These are phyloP conservation scores for Torulaspora globosa DNA, from an alignment of 1,139 yeast species.

Conservation along the genomic window DNA sequence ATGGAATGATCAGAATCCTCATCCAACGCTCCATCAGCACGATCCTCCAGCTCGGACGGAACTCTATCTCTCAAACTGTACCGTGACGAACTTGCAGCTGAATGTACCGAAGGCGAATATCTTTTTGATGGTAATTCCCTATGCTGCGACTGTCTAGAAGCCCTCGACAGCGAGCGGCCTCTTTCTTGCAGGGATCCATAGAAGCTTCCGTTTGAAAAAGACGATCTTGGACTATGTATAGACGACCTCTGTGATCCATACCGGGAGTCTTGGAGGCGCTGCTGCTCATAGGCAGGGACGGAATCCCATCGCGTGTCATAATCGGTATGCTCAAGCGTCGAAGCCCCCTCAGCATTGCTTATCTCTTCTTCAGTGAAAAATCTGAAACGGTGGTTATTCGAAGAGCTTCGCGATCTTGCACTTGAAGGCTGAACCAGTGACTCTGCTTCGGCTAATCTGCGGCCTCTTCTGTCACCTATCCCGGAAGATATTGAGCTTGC, in stretches of 20 bases:
- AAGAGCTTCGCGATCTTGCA: slow-evolving; percentile 26
- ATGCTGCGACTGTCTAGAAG: slow-evolving; percentile 16
- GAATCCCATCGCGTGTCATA: slow-evolving; percentile 68
- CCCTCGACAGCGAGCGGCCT: slow-evolving; percentile 25
- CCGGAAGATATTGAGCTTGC: slow-evolving; percentile 29
- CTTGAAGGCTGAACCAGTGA: slow-evolving; percentile 17
- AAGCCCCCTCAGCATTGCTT: slow-evolving; percentile 76
- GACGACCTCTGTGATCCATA: slow-evolving; percentile 32
- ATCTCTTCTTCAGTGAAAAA: slow-evolving; percentile 83
- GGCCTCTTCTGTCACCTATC: slow-evolving; percentile 34
- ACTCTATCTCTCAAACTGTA: slow-evolving; percentile 45
- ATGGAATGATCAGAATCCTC: slow-evolving; percentile 22
- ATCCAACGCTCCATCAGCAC: slow-evolving; percentile 25
- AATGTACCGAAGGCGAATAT: slow-evolving; percentile 29
- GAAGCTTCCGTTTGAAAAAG: slow-evolving; percentile 16
- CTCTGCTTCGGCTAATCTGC: slow-evolving; percentile 28
- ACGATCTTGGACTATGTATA: slow-evolving; percentile 21
- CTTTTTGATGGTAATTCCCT: slow-evolving; percentile 8
- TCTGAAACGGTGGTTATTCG: slow-evolving; percentile 48
- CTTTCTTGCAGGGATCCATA: slow-evolving; percentile 26
- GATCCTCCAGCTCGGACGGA: slow-evolving; percentile 39
- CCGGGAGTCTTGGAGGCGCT: slow-evolving; percentile 37
- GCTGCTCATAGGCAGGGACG: slow-evolving; percentile 45
- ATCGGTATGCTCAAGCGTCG: slow-evolving; percentile 61
- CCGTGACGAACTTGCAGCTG: slow-evolving; percentile 37